Conservation (phyloP, 495 filamentous ascomycete species). For the Tuber aestivum region DNA sequence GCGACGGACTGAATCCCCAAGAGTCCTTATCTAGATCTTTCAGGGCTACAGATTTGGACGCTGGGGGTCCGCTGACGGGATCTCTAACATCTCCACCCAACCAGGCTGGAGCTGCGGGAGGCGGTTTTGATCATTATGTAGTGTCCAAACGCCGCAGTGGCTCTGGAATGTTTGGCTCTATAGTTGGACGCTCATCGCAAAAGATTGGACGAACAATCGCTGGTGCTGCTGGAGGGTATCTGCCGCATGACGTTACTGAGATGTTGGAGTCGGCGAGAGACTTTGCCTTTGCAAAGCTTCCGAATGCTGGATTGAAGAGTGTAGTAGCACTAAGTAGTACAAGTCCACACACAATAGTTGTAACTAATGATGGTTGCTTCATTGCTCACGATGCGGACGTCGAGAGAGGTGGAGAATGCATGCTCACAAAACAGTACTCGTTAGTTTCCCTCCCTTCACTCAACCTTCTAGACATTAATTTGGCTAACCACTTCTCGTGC, state of each 20-base stretch:
- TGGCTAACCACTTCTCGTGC: constrained; percentile 14
- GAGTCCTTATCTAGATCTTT: constrained; percentile 19
- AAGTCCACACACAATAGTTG: constrained; percentile 93
- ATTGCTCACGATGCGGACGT: constrained; percentile 93
- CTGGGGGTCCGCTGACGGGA: constrained; percentile 31
- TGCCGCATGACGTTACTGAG: constrained; percentile 85
- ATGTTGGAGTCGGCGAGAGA: constrained; percentile 96
- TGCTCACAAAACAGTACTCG: constrained; percentile 82
- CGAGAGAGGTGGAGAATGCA: constrained; percentile 91
- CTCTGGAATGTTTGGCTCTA: constrained; percentile 63
- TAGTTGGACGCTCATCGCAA: constrained; percentile 91
- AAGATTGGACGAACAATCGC: constrained; percentile 83
- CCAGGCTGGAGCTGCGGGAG: constrained; percentile 40
- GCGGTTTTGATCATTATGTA: constrained; percentile 40
- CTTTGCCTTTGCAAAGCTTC: constrained; percentile 92
- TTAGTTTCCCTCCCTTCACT: constrained; percentile 47
- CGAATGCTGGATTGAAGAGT: constrained; percentile 58
- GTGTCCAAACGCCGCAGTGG: constrained; percentile 43
- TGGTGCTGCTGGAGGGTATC: constrained; percentile 82
- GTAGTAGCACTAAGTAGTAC: constrained; percentile 94
- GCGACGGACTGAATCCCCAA: constrained; percentile 46
- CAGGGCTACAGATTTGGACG: constrained; percentile 34
- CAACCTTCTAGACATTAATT: constrained; percentile 9
- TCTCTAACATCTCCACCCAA: constrained; percentile 40
- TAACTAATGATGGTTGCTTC: constrained; percentile 89